phyloP scores from a whole-genome alignment of 225 moss, liverwort and hornwort species.

The Asterella californica region DNA sequence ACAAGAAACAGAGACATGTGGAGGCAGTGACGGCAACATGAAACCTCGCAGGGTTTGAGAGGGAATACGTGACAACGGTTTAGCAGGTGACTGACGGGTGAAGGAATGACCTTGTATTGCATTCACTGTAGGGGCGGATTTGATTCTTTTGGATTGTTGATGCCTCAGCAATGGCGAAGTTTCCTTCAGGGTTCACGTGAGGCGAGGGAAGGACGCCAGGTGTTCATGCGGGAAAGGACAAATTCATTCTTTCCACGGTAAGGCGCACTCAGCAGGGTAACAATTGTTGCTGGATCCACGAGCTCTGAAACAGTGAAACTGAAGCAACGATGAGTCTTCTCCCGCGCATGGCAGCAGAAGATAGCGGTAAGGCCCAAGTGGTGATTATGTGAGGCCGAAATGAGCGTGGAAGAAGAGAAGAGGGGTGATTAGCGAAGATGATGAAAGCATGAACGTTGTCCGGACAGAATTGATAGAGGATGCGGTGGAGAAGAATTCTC shows the following conservation, averaged over 20 bases:
- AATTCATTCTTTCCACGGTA: background rate
- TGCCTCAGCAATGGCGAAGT: background rate
- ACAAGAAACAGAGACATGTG: background rate
- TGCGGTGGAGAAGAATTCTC: background rate
- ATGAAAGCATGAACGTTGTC: background rate
- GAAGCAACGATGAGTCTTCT: background rate
- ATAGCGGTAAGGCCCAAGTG: background rate
- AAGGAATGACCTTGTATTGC: conserved; percentile 5
- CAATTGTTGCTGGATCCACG: background rate
- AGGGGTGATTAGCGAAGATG: conserved; percentile 1
- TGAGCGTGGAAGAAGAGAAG: conserved; percentile 8
- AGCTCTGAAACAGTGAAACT: background rate
- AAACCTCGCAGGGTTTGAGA: background rate
- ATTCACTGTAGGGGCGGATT: background rate
- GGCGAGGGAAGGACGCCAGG: background rate
- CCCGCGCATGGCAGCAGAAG: background rate
- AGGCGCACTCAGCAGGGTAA: background rate
- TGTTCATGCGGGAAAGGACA: background rate
- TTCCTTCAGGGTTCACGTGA: conserved; percentile 1
- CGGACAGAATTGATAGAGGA: background rate
- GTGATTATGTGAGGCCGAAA: background rate
- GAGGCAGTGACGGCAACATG: background rate
- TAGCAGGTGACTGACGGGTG: background rate
- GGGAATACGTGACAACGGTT: background rate
- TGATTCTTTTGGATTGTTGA: background rate